Evolutionary conservation across 2,329 filamentous ascomycete genomes (phyloP).

Genomic region (Tympanopsis confertula): DNA sequence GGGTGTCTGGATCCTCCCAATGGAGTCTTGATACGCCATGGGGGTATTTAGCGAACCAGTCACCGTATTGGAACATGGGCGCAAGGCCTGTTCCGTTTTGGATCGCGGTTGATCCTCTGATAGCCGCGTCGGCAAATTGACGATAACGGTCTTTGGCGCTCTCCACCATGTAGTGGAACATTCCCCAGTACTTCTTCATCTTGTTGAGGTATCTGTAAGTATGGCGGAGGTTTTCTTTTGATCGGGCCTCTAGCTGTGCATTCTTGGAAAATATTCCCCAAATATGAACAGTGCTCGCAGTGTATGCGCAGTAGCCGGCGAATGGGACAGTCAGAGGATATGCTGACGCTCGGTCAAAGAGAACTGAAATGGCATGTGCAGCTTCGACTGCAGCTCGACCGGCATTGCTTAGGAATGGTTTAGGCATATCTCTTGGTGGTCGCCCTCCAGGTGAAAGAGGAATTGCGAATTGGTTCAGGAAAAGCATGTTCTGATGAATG

Average conservation of each 20-base stretch:
- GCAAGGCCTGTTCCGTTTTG: constrained; percentile 33
- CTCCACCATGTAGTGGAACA: constrained; percentile 95
- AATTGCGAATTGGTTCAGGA: constrained; percentile 79
- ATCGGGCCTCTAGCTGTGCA: constrained; percentile 58
- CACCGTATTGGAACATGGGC: constrained; percentile 83
- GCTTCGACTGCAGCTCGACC: constrained; percentile 69
- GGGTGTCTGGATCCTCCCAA: constrained; percentile 63
- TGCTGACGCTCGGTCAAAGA: constrained; percentile 70
- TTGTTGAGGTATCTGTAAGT: constrained; percentile 85
- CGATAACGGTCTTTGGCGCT: constrained; percentile 83
- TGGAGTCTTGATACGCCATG: constrained; percentile 79
- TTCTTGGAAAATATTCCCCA: constrained; percentile 85
- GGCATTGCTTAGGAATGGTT: constrained; percentile 65
- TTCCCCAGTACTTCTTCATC: constrained; percentile 97
- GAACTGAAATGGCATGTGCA: constrained; percentile 73
- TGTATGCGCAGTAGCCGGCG: constrained; percentile 86
- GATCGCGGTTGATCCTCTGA: constrained; percentile 45
- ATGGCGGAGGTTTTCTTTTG: constrained; percentile 72
- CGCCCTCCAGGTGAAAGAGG: constrained; percentile 44
- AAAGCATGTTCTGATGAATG: constrained; percentile 79
- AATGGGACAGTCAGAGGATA: constrained; percentile 82
- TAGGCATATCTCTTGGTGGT: constrained; percentile 61
- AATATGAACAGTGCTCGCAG: constrained; percentile 88
- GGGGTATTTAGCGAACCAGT: constrained; percentile 94
- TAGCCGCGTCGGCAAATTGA: constrained; percentile 69